Evolutionary conservation across 2,329 filamentous ascomycete species (phyloP), one percentile per base, ranked within the genome.

Genomic region (Fusarium floridanum): DNA sequence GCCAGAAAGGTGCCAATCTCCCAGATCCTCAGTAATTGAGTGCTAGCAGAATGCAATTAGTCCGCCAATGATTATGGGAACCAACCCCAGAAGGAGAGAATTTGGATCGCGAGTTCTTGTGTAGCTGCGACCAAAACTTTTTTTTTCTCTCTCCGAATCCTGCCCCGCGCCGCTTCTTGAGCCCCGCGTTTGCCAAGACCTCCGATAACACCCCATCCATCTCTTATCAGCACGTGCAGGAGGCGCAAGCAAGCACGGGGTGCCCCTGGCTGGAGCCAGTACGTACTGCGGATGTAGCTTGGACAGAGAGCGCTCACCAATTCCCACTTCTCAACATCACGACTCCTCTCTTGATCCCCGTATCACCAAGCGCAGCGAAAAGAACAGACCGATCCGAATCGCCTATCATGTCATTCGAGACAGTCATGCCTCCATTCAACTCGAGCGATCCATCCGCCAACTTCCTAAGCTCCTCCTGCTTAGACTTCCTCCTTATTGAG

Each of bases 401-500:
- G 59, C 60, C 72, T 66, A 76, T 55, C 66, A 95, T 95, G 93
- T 94, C 93, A 63, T 93, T 94, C 85, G 93, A 95, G 75, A 84
- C 90, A 53, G 88, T 92, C 55, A 86, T 91, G 79, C 91, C 92
- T 3, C 90, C 91, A 16, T 92, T 90, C 86, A 93, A 92, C 83
- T 87, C 91, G 77, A 89, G 89, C 75, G 95, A 97, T 84, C 93
- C 94, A 41, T 88, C 88, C 69, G 93, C 93, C 68, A 91, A 91
- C 70, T 94, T 95, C 85, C 88, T 98, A 78, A 93, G 90, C 85
- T 91, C 93, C 67, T 97, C 96, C 57, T 95, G 94, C 82, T 91
- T 99, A 79, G 97, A 99, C 84, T 93, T 99, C 78, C 90, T 99
- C 66, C 90, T 99, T 78, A 98, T 98, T 81, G 97, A 99, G 86